Evolutionary conservation across 148 eudicot species (phyloP).

Genomic region (Dianthus caryophyllus): DNA sequence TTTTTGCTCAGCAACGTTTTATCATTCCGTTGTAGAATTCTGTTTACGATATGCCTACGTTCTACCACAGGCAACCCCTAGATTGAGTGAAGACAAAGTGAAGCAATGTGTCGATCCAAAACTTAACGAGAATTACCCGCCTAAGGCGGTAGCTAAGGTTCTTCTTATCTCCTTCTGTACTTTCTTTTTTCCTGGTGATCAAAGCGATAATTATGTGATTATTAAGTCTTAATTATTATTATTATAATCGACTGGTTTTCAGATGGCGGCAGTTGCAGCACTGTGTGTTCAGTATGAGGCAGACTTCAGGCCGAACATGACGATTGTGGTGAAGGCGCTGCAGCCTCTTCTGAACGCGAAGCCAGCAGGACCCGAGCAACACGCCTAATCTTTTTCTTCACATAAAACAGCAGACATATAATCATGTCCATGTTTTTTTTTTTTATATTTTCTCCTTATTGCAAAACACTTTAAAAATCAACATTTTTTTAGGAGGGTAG

Average conservation of each 20-base stretch:
- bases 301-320: constrained; percentile 94
- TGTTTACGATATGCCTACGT: not conserved
- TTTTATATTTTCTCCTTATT: not conserved
- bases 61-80: constrained; percentile 74
- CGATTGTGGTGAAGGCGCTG: constrained; percentile 91
- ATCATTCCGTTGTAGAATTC: not conserved
- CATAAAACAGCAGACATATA: not conserved
- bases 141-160: constrained; percentile 92
- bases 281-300: constrained; percentile 95
- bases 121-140: constrained; percentile 67
- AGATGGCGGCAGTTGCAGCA: constrained; percentile 98
- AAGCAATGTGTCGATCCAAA: constrained; percentile 96
- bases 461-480: constrained; percentile 2
- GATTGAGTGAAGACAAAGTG: constrained; percentile 93
- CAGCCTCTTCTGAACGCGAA: constrained; percentile 41
- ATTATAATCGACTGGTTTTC: constrained; percentile 10
- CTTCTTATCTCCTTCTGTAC: not conserved
- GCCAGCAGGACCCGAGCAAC: constrained; percentile 12
- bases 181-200: too few species aligned
- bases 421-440: not conserved
- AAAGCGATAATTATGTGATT: too few species aligned
- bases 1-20: not conserved
- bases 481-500: not conserved
- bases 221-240: too few species aligned
- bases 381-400: not conserved